Base-by-base conservation (phyloP, 345 rosid genomes). In the Eucalyptus guilfoylei region DNA sequence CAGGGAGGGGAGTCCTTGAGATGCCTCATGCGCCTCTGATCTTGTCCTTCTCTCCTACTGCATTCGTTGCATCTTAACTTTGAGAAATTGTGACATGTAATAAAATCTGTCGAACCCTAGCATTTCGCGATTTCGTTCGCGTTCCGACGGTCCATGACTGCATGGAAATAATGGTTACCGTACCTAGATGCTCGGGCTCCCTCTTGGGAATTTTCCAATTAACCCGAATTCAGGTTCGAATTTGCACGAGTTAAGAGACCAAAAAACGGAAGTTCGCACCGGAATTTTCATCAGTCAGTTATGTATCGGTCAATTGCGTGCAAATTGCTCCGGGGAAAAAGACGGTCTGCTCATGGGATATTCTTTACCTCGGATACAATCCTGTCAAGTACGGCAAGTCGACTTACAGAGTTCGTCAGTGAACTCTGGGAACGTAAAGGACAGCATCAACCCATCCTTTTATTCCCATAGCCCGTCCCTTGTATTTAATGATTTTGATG, bases 1-100 rank as follows among this genome's bases (percentile, higher is more conserved):
- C 21, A 23, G 11, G 91, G 91, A 44, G 95, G 95, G 49, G 89
- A 94, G 87, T 89, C 93, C 32, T 37, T 94, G 89, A 90, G 95
- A 90, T 92, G 95, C 87, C 88, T 91, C 47, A 89, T 92, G 15
- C 88, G 19, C 86, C 52, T 94, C 86, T 91, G 91, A 92, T 47
- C 24, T 10, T 5, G 23, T 34, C 42, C 42, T 67, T 32, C 80
- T 10, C 81, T 11, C 44, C 6, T 69, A 17, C 40, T 9, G 40
- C 24, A 19, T 52, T 4, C 28, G 6, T 55, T 24, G 62, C 62
- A 1, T 55, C 62, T 24, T 5, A 10, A 55, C 62, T 55, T 55
- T 24, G 14, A 55, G 62, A 55, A 26, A 26, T 4, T 55, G 1
- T 0, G 28, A 55, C 14, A 4, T 55, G 62, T 55, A 55, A 55